Conservation (phyloP, 768 basidiomycete genomes). For the Xerocomus brunneocitrinus region DNA sequence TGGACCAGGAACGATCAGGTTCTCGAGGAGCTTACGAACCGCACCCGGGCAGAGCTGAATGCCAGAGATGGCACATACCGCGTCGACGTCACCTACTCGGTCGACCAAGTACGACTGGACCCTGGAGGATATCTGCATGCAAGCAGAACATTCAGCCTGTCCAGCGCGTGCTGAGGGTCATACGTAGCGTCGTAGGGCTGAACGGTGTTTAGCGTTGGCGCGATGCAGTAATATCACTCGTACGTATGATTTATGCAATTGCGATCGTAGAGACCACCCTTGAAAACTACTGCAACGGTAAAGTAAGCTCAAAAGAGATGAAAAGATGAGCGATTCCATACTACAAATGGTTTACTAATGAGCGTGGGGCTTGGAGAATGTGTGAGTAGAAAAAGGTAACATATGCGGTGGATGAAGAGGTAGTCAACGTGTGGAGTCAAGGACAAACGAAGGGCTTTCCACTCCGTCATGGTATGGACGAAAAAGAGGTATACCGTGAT, state of each 20-base stretch:
- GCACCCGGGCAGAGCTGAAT: constrained; percentile 43
- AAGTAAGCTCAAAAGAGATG: constrained; percentile 15
- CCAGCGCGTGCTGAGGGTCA: not conserved
- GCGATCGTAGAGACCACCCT: constrained; percentile 6
- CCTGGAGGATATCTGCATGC: constrained; percentile 30
- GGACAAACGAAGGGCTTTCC: constrained; percentile 16
- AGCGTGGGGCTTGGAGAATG: constrained; percentile 14
- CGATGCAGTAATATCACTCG: constrained; percentile 8
- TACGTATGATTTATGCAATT: constrained; percentile 12
- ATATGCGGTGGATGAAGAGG: constrained; percentile 11
- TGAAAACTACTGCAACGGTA: constrained; percentile 21
- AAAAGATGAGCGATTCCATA: constrained; percentile 19
- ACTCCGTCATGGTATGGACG: constrained; percentile 21
- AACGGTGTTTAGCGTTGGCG: not conserved
- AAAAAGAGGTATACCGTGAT: constrained; percentile 22
- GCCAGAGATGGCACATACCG: constrained; percentile 40
- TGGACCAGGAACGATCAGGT: constrained; percentile 50
- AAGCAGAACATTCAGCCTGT: constrained; percentile 14
- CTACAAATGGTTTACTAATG: constrained; percentile 25
- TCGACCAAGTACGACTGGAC: constrained; percentile 55
- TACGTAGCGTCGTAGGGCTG: not conserved
- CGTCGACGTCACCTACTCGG: constrained; percentile 46
- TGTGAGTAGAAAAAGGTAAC: constrained; percentile 6
- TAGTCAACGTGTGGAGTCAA: constrained; percentile 12
- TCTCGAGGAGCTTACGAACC: constrained; percentile 45